Percentiles rank a stretch among this genome's conserved stretches.
These are phyloP conservation scores for Tuber brumale DNA, from an alignment of 495 filamentous ascomycete species.

Conservation along the genomic window DNA sequence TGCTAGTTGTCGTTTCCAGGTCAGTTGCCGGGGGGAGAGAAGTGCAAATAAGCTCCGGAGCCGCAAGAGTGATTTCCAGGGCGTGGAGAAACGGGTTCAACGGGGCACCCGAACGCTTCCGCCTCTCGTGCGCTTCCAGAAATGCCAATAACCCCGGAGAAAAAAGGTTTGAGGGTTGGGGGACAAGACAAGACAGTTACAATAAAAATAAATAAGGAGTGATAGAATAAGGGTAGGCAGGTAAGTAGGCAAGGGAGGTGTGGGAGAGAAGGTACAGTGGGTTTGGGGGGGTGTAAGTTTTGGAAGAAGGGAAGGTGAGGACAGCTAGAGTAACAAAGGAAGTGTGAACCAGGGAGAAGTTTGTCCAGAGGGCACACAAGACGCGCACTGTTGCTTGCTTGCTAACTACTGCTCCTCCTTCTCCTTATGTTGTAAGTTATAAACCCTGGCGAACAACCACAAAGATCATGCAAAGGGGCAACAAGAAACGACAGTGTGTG, in stretches of 20 bases:
- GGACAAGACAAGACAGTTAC: not conserved
- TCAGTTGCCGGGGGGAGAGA: conserved; percentile 19
- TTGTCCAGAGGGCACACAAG: not conserved
- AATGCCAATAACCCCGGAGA: conserved; percentile 3
- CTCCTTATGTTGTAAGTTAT: not conserved
- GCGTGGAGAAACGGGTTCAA: conserved; percentile 2
- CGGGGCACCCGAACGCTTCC: not conserved
- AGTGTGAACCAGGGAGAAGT: not conserved
- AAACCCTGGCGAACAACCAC: not conserved
- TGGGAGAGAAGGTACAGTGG: not conserved
- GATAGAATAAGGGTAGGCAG: not conserved
- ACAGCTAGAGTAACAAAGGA: conserved; percentile 2
- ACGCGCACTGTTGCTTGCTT: not conserved
- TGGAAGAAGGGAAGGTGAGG: not conserved
- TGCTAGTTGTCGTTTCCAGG: conserved; percentile 20
- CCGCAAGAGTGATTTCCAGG: conserved; percentile 21
- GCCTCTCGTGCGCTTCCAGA: not conserved
- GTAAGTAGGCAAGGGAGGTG: not conserved
- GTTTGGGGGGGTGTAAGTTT: not conserved
- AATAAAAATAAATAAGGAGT: not conserved
- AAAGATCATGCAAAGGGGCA: not conserved
- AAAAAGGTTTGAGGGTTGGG: not conserved
- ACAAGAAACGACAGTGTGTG: not conserved
- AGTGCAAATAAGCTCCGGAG: conserved; percentile 39
- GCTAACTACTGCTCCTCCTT: not conserved